Base-by-base conservation (phyloP, 78 protist species). In the Cyanophora paradoxa region DNA sequence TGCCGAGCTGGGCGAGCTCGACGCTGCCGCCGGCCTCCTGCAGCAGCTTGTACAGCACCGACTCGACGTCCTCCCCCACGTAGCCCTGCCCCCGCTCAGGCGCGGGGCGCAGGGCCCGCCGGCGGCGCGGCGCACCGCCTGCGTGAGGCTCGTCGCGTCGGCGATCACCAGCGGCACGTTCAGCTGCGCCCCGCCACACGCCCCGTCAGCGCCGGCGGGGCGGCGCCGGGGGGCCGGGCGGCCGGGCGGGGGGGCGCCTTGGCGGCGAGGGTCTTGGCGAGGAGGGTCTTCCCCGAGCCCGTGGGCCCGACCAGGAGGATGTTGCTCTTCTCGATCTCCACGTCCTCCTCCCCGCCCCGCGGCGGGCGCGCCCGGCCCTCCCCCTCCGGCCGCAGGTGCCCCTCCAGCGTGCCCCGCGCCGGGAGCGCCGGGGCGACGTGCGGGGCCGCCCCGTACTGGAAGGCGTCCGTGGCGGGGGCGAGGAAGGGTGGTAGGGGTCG, bases 11-110 rank as follows among this genome's bases (percentile, higher is more conserved):
- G 1, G 64, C 11, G 22, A 58, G 64, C 67, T 61, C 67, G 11
- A 40, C 24, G 52, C 8, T 26, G 10, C 20, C 37, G 20, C 34
- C 34, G 28, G 54, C 2, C 3, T 17, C 39, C 52, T 33, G 22
- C 24, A 77, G 54, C 31, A 83, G 72, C 31, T 52, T 40, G 76
- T 8, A 24, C 26, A 83, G 52, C 10, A 83, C 79, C 10, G 58
- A 22, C 56, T 83, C 87, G 11, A 83, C 74, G 70, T 83, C 87
- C 48, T 77, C 87, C 30, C 87, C 87, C 2, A 83, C 87, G 36
- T 83, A 83, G 2, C 87, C 83, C 28, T 82, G n/a, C n/a, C n/a
- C n/a, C n/a, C 78, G n/a, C n/a, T n/a, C n/a, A n/a, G n/a, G n/a
- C n/a, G n/a, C n/a, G n/a, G n/a, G n/a, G n/a, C n/a, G n/a, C n/a